Evolutionary conservation across 2,329 filamentous ascomycete genomes (phyloP), one percentile per base, ranked within the genome.

Genomic region (Scedosporium dehoogii): DNA sequence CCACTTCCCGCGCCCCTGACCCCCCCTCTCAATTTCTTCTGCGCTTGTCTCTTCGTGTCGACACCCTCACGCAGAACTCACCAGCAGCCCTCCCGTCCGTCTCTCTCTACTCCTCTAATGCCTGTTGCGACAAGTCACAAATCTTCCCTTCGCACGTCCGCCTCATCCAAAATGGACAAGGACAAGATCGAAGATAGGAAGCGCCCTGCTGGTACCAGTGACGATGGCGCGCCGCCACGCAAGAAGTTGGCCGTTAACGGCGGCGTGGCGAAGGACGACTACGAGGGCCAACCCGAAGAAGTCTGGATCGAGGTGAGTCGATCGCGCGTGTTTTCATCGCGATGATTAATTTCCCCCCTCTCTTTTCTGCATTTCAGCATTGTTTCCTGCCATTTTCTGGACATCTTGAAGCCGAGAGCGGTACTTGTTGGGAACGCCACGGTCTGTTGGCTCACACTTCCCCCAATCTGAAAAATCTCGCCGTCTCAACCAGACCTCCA

Each of bases 181-280:
- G 65, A 66, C 42, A 66, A 65, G 62, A 99, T 97, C 93, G 94
- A 99, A 84, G 94, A 97, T 82, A 91, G 94, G 85, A 99, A 99
- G 85, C 87, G 94, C 85, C 89, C 92, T 73, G 90, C 92, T 73
- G 83, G 85, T 76, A 89, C 88, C 73, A 80, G 85, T 71, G 90
- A 94, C 75, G 91, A 97, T 69, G 81, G 90, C 72, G 90, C 89
- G 67, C 93, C 93, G 68, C 92, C 93, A 23, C 89, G 87, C 72
- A 99, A 97, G 82, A 89, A 92, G 77, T 90, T 96, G 75, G 90
- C 91, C 62, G 84, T 93, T 67, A 97, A 96, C 81, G 92, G 92
- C 66, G 81, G 78, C 70, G 84, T 82, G 68, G 73, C 75, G 67
- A 81, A 81, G 65, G 82, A 84, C 64, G 81, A 85, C 64, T 74